A percentile compares a stretch with the other conserved stretches of the same genome.
Evolutionary conservation across 257 asterid species (phyloP).

Genomic region (Nicotiana sylvestris): DNA sequence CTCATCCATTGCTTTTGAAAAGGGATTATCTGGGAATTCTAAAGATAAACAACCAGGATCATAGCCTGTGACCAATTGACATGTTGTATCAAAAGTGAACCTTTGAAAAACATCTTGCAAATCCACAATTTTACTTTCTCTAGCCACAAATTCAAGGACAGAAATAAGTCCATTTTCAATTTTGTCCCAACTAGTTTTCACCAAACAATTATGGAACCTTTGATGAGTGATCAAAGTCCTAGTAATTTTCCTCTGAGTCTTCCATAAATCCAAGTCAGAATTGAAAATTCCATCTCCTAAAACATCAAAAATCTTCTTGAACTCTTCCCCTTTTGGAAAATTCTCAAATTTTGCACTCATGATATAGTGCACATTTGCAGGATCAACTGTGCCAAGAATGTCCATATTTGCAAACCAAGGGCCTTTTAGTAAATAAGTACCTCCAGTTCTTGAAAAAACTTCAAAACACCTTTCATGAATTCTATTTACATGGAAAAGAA

Average conservation of each 20-base stretch:
- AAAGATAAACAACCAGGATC: slow-evolving; percentile 45
- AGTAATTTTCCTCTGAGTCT: slow-evolving; percentile 33
- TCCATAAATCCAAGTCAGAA: slow-evolving; percentile 44
- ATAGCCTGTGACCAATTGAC: slow-evolving; percentile 37
- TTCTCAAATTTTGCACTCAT: slow-evolving; percentile 43
- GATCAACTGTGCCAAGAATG: slow-evolving; percentile 42
- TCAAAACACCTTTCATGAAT: slow-evolving; percentile 33
- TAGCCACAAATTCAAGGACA: slow-evolving; percentile 26
- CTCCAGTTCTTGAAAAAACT: slow-evolving; percentile 18
- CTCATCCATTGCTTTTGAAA: slow-evolving; percentile 52
- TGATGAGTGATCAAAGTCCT: slow-evolving; percentile 34
- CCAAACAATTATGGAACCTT: slow-evolving; percentile 29
- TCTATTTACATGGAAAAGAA: slow-evolving; percentile 20
- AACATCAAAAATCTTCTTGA: slow-evolving; percentile 44
- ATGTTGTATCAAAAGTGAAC: slow-evolving; percentile 44
- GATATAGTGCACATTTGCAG: slow-evolving; percentile 46
- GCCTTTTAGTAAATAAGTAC: slow-evolving; percentile 40
- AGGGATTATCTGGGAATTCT: slow-evolving; percentile 37
- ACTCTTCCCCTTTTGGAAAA: slow-evolving; percentile 47
- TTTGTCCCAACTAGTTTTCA: slow-evolving; percentile 27
- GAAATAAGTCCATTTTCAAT: slow-evolving; percentile 40
- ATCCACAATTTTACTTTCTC: slow-evolving; percentile 22
- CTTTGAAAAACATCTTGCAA: slow-evolving; percentile 53
- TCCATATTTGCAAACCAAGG: slow-evolving; percentile 52
- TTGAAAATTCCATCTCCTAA: slow-evolving; percentile 60